Evolutionary conservation across 176 grass and related monocot species (phyloP), one percentile per base, ranked within the genome.

Genomic region (Panicum miliaceum): DNA sequence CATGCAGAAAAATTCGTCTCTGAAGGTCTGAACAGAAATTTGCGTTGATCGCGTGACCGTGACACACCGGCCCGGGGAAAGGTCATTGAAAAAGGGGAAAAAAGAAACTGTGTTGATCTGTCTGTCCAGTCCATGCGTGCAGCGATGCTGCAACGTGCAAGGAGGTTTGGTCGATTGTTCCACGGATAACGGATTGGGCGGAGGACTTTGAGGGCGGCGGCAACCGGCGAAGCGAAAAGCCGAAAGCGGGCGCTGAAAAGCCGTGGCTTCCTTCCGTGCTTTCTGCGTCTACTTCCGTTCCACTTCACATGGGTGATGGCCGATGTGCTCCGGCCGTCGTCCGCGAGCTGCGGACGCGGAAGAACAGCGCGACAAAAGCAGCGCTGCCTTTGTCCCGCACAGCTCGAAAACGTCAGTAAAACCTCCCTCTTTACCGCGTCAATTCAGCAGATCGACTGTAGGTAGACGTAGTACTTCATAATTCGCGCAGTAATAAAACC

Each of bases 241-340:
- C 32, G 34, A 63, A 74, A 47, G 32, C 7, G 26, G 35, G 27
- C 19, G 53, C 37, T n/a, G 46, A 7, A 84, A 80, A 73, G 67
- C 23, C 10, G 57, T n/a, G 9, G 64, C 76, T 73, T 86, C 23
- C 67, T 73, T 73, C 22, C 84, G 66, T 86, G 67, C 45, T 80
- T 86, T 73, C n/a, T 19, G 57, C 42, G 84, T 80, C 76, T 11
- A 15, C 61, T 73, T 64, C 57, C 84, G 78, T 19, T 18, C 14
- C 15, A 15, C 50, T 18, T 52, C 50, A 52, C 50, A 52, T 52
- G 50, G 14, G 11, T 9, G 10, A 13, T 47, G 45, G 45, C 45
- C 12, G 1, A 12, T 13, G 45, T 10, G 43, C 43, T 46, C 43
- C 43, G 43, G 43, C 43, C 45, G 45, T 47, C 45, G 45, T 53